Percentiles rank a stretch among this genome's conserved stretches.
These are phyloP conservation scores for Scortechinia acanthostroma DNA, from an alignment of 2,329 filamentous ascomycete genomes.

Conservation along the genomic window DNA sequence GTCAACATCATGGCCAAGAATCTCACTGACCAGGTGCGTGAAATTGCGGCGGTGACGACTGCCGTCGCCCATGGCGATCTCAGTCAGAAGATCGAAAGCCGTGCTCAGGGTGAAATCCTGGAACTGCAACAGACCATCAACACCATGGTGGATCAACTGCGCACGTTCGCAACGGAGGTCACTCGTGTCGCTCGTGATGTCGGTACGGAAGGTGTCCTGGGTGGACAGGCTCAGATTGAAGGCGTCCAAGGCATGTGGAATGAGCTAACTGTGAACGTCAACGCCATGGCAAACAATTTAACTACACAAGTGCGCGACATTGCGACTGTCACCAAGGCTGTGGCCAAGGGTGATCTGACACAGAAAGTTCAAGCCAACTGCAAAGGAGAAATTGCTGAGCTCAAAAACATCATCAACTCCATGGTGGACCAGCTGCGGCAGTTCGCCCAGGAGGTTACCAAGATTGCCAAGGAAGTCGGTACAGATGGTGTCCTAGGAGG, in stretches of 20 bases:
- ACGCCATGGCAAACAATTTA: conserved; percentile 20
- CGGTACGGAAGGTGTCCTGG: conserved; percentile 41
- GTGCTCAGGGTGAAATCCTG: conserved; percentile 41
- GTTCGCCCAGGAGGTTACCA: conserved; percentile 64
- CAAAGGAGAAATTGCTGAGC: conserved; percentile 56
- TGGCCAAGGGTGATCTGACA: conserved; percentile 63
- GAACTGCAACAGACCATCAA: conserved; percentile 45
- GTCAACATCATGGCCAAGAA: conserved; percentile 21
- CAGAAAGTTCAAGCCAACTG: conserved; percentile 62
- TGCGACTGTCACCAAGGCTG: conserved; percentile 14
- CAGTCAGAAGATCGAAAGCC: conserved; percentile 41
- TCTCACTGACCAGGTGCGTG: conserved; percentile 30
- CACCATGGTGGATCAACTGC: conserved; percentile 45
- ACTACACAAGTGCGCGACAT: conserved; percentile 20
- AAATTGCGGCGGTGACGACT: conserved; percentile 43
- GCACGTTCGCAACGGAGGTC: conserved; percentile 42
- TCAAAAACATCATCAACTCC: conserved; percentile 66
- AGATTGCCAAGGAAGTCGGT: conserved; percentile 55
- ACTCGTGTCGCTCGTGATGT: conserved; percentile 43
- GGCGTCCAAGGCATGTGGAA: conserved; percentile 46
- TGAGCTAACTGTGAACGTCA: conserved; percentile 31
- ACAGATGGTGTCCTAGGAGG: conserved; percentile 62
- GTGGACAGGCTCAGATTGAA: conserved; percentile 41
- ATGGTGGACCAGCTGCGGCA: conserved; percentile 67
- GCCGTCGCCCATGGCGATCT: conserved; percentile 43